Evolutionary conservation across 179 eudicot species (phyloP).

Genomic region (Vitellaria paradoxa): DNA sequence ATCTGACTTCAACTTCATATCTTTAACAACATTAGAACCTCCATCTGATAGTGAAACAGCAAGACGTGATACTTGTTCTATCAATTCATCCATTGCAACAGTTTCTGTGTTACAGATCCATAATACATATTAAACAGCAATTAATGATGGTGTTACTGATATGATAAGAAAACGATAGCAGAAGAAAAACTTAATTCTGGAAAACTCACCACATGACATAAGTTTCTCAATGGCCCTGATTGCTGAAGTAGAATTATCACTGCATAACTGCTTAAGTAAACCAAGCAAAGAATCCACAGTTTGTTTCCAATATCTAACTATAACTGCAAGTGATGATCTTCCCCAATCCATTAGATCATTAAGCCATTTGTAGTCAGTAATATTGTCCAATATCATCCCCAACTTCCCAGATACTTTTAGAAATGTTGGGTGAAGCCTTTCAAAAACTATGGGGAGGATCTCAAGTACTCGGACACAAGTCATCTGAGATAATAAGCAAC

Average conservation of each 20-base stretch:
- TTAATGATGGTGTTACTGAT: background rate
- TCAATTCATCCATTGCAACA: conserved; percentile 57
- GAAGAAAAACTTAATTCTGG: background rate
- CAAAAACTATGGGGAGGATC: conserved; percentile 64
- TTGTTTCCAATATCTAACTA: conserved; percentile 89
- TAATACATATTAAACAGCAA: conserved; percentile 4
- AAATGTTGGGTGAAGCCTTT: conserved; percentile 36
- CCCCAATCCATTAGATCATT: conserved; percentile 91
- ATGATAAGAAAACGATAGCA: conserved; percentile 9
- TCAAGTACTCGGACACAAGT: conserved; percentile 91
- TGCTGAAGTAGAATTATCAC: conserved; percentile 35
- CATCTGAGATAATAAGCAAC: conserved; percentile 63
- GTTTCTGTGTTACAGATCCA: conserved; percentile 46
- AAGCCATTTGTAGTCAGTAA: conserved; percentile 62
- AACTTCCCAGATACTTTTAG: conserved; percentile 28
- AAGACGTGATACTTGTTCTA: conserved; percentile 59
- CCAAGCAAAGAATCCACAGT: conserved; percentile 56
- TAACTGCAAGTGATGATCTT: conserved; percentile 64
- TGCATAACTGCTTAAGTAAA: conserved; percentile 53
- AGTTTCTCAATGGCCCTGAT: conserved; percentile 58
- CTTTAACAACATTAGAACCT: conserved; percentile 22
- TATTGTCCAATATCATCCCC: conserved; percentile 20
- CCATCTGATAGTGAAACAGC: conserved; percentile 58
- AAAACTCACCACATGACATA: conserved; percentile 61
- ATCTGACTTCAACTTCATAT: conserved; percentile 29